phyloP scores from a whole-genome alignment of 371 early-diverging fungal genomes.

The Lichtheimia ornata region DNA sequence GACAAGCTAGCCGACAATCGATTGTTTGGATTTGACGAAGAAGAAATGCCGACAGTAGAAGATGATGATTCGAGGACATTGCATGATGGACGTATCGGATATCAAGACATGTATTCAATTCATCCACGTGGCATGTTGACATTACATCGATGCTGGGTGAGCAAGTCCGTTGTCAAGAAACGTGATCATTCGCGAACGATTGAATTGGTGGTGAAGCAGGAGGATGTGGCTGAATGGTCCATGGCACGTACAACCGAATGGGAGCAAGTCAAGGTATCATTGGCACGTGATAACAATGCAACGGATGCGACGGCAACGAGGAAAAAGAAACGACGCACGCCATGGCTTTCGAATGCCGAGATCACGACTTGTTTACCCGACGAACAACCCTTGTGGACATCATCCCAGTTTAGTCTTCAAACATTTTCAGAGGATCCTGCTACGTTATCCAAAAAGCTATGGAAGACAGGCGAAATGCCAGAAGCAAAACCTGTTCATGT shows the following conservation, averaged over 20 bases:
- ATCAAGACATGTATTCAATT: conserved; percentile 62
- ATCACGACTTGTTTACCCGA: conserved; percentile 54
- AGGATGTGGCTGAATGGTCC: conserved; percentile 65
- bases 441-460: conserved; percentile 17
- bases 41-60: conserved; percentile 30
- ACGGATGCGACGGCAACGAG: background rate
- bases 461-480: conserved; percentile 41
- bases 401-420: conserved; percentile 55
- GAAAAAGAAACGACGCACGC: conserved; percentile 10
- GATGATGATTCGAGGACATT: conserved; percentile 35
- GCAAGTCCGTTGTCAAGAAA: conserved; percentile 47
- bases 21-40: conserved; percentile 58
- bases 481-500: conserved; percentile 41
- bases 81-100: conserved; percentile 47
- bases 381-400: conserved; percentile 54
- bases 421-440: conserved; percentile 28
- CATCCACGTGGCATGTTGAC: conserved; percentile 61
- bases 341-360: conserved; percentile 59
- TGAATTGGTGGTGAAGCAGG: conserved; percentile 54
- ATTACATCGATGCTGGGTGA: conserved; percentile 63
- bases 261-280: conserved; percentile 37
- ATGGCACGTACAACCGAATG: conserved; percentile 54
- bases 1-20: conserved; percentile 36
- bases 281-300: conserved; percentile 11
- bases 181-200: conserved; percentile 52